Evolutionary conservation across 2,329 filamentous ascomycete species (phyloP).

Genomic region (Corinectria fuckeliana): DNA sequence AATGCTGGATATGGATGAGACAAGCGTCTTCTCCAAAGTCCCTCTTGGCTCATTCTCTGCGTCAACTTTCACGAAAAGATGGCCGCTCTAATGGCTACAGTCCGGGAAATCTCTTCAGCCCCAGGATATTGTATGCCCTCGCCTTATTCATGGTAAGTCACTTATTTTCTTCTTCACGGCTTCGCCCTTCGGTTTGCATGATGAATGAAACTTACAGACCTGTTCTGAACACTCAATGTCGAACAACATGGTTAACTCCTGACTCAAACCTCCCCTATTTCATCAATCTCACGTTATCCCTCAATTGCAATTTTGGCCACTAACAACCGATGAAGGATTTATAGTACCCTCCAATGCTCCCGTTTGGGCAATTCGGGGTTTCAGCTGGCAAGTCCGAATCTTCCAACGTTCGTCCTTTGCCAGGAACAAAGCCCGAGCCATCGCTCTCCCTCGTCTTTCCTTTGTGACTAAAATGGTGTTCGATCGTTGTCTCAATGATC

Average conservation of each 20-base stretch:
- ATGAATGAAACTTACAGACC: conserved; percentile 44
- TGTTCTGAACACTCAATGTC: conserved; percentile 43
- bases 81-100: no score
- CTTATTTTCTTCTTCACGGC: neutral
- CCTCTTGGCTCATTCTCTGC: neutral
- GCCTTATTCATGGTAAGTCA: conserved; percentile 18
- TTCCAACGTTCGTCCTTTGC: neutral
- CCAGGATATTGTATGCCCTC: neutral
- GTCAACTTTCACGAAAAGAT: neutral
- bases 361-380: neutral
- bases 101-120: neutral
- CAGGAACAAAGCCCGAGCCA: neutral
- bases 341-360: neutral
- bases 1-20: neutral
- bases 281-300: neutral
- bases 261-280: conserved; percentile 26
- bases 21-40: neutral
- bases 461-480: neutral
- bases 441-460: neutral
- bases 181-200: conserved; percentile 26
- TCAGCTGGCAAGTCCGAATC: neutral
- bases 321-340: conserved; percentile 23
- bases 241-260: conserved; percentile 39
- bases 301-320: conserved; percentile 14
- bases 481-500: neutral